phyloP scores from a whole-genome alignment of 2,329 filamentous ascomycete species.

The Cladosporium sp. region DNA sequence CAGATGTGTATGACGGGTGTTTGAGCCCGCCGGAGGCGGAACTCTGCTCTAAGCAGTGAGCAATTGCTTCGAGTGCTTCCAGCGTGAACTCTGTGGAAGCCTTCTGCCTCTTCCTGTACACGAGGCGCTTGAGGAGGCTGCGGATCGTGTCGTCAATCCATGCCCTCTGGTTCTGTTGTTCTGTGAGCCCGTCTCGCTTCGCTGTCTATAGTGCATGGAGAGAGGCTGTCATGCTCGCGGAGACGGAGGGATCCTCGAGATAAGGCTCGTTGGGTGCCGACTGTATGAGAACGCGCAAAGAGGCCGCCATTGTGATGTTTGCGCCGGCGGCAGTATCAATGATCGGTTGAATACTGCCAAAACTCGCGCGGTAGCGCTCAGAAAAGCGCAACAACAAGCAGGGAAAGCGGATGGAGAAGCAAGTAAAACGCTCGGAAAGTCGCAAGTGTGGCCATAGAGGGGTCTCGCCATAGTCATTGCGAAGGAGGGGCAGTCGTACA shows the following conservation, averaged over 20 bases:
- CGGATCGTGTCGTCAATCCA: neutral
- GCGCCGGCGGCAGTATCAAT: too few relatives aligned
- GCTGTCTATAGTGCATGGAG: neutral
- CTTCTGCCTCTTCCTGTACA: neutral
- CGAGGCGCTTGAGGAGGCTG: neutral
- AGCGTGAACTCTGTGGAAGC: neutral
- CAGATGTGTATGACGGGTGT: neutral
- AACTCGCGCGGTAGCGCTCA: too few relatives aligned
- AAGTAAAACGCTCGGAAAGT: too few relatives aligned
- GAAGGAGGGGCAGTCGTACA: too few relatives aligned
- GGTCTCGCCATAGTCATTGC: too few relatives aligned
- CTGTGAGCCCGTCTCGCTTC: too few relatives aligned
- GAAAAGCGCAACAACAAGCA: too few relatives aligned
- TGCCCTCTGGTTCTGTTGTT: too few relatives aligned
- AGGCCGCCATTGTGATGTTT: too few relatives aligned
- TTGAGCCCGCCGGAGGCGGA: neutral
- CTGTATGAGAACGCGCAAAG: neutral
- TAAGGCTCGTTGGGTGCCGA: neutral
- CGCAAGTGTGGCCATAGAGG: too few relatives aligned
- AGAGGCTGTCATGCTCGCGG: slow-evolving; percentile 5
- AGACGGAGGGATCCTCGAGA: neutral
- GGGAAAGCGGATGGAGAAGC: too few relatives aligned
- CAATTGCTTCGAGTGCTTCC: neutral
- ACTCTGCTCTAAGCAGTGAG: neutral
- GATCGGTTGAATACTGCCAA: too few relatives aligned